These are phyloP conservation scores for Vicia sativa DNA, from an alignment of 306 rosid genomes.

Conservation along the genomic window DNA sequence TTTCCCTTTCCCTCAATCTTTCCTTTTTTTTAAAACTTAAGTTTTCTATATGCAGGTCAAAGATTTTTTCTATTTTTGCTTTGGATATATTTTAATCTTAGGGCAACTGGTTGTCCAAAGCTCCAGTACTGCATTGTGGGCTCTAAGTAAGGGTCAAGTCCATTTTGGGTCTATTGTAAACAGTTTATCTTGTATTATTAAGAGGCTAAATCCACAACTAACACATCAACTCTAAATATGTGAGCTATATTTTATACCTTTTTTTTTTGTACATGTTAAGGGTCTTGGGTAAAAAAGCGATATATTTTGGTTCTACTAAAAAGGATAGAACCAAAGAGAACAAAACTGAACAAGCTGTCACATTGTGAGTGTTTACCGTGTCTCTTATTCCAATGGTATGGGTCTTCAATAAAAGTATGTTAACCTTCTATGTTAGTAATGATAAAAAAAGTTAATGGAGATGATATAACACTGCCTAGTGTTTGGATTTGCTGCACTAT, in stretches of 20 bases:
- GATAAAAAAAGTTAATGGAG: conserved; percentile 1
- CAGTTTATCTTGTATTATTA: not conserved
- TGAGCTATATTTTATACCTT: not conserved
- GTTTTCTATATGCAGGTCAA: conserved; percentile 2
- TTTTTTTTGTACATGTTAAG: not conserved
- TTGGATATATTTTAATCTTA: not conserved
- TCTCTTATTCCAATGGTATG: not conserved
- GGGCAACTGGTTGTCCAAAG: not conserved
- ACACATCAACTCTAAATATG: not conserved
- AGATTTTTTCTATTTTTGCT: not conserved
- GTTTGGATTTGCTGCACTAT: conserved; percentile 2
- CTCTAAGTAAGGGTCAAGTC: not conserved
- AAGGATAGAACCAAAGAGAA: not conserved
- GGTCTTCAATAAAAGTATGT: conserved; percentile 6
- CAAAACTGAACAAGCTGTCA: not conserved
- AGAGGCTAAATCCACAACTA: not conserved
- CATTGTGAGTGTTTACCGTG: conserved; percentile 3
- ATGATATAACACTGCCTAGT: conserved; percentile 5
- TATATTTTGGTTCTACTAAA: not conserved
- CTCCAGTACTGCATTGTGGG: not conserved
- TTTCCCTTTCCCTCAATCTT: too few species aligned
- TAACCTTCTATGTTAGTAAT: conserved; percentile 11
- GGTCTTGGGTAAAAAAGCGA: not conserved
- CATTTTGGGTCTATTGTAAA: not conserved
- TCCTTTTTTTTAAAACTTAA: too few species aligned